A percentile compares a stretch with the other conserved stretches of the same genome.
phyloP scores from a whole-genome alignment of 805 yeast genomes.

The Nakazawaea anatomiae region DNA sequence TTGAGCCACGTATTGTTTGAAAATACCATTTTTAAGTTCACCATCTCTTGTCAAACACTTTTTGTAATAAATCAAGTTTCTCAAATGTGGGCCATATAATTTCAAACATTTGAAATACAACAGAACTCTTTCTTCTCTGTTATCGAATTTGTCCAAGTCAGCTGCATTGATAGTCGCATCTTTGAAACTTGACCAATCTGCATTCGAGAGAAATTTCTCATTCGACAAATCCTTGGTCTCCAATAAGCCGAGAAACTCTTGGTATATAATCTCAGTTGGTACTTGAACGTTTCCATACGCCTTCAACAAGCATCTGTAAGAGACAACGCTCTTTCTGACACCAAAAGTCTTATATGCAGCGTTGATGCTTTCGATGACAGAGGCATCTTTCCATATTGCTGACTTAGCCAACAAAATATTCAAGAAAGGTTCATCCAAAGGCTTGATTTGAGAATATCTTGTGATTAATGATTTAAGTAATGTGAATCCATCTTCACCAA shows the following conservation, averaged over 20 bases:
- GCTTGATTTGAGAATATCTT: slow-evolving; percentile 48
- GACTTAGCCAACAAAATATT: slow-evolving; percentile 68
- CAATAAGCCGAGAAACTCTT: slow-evolving; percentile 23
- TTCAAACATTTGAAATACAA: slow-evolving; percentile 52
- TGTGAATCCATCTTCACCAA: slow-evolving; percentile 46
- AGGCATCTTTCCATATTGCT: slow-evolving; percentile 60
- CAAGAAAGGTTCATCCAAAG: slow-evolving; percentile 75
- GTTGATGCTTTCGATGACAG: slow-evolving; percentile 58
- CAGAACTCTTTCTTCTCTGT: slow-evolving; percentile 37
- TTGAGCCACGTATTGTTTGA: not conserved
- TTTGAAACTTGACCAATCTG: slow-evolving; percentile 81
- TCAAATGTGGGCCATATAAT: slow-evolving; percentile 40
- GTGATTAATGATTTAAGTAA: slow-evolving; percentile 48
- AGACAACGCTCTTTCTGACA: slow-evolving; percentile 58
- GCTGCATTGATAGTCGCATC: slow-evolving; percentile 60
- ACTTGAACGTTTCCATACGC: slow-evolving; percentile 62
- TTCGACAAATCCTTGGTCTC: slow-evolving; percentile 45
- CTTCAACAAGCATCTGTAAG: slow-evolving; percentile 67
- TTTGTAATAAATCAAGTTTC: slow-evolving; percentile 40
- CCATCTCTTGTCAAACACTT: slow-evolving; percentile 39
- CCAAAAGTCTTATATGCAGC: slow-evolving; percentile 52
- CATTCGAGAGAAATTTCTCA: slow-evolving; percentile 64
- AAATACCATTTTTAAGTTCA: slow-evolving; percentile 29
- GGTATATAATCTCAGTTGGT: slow-evolving; percentile 46
- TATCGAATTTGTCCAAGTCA: slow-evolving; percentile 21